Base-by-base conservation (phyloP, 306 rosid genomes). In the Crataegus laevigata region DNA sequence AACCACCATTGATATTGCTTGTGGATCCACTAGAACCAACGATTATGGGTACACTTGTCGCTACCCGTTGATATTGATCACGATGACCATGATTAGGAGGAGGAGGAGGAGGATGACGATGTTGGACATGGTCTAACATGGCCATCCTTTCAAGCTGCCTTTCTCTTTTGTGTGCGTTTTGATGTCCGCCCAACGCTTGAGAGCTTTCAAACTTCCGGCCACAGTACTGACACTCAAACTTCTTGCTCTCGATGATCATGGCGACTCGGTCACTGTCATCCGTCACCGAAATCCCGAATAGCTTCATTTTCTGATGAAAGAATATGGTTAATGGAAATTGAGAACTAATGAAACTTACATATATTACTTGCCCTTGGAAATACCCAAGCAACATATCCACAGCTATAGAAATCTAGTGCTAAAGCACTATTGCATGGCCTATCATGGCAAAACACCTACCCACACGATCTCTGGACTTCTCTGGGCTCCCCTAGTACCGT, bases 151-250 rank as follows among this genome's bases (percentile, higher is more conserved):
- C 72, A 14, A 72, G 43, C 74, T 42, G 68, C 38, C 86, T 66
- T 64, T 83, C 86, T 45, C 50, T 60, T 76, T 52, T 79, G 57
- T 83, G 86, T 43, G 83, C 83, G 55, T 83, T 83, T 59, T 83
- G 86, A 66, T 83, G 86, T 14, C 86, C 86, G 0, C 86, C 86
- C 52, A 83, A 77, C 18, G 84, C 86, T 55, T 83, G 86, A 42
- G 83, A 79, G 55, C 19, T 79, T 4, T 69, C 69, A 40, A 72
- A 83, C 68, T 70, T 71, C 6, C 82, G 81, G 71, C 54, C 38
- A 63, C 86, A 83, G 15, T 71, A 79, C 32, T 60, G 79, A 72
- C 86, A 83, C 76, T 67, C 74, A 63, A 71, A 83, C 43, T 50
- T 77, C 68, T 60, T 77, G 24, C 28, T 70, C 57, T 17, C 32